Base-by-base conservation (phyloP, 1,139 yeast genomes). In the Nakaseomyces sp. region DNA sequence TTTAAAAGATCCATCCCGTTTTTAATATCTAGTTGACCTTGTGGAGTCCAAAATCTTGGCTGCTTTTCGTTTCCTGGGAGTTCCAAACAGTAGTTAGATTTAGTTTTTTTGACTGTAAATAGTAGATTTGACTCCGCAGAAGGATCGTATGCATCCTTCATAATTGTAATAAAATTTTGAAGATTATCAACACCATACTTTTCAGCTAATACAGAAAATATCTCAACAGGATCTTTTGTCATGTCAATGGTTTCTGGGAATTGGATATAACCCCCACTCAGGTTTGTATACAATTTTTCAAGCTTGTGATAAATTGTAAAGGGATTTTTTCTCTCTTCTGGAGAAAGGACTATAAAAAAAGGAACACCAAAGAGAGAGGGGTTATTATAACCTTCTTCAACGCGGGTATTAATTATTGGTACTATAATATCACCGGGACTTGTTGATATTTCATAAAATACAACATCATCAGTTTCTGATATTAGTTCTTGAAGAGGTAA, bases 401-500 rank as follows among this genome's bases (percentile, higher is more conserved):
- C 65, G 1, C 69, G 69, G 1, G 81, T 71, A 57, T 74, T 81
- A 46, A 79, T 67, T 0, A 87, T 85, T 0, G 96, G 95, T 3
- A 87, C 70, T 28, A 85, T 70, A 13, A 79, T 51, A 50, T 78
- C 81, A 13, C 57, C 58, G 1, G 52, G 45, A 5, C 53, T 50
- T 7, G 55, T 59, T 18, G 74, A 75, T 12, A 86, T 67, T 51
- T 86, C 86, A 59, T 87, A 86, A 48, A 86, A 77, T 46, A 80
- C 71, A 19, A 86, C 71, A 17, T 72, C 74, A 56, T 88, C 96
- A 32, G 71, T 67, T 12, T 71, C 73, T 7, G 76, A 69, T 17
- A 87, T 82, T 32, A 84, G 64, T 48, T 84, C 93, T 31, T 84
- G 72, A 7, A 87, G 73, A 1, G 91, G 87, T 42, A 80, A 63